Evolutionary conservation across 2,329 filamentous ascomycete species (phyloP), one percentile per base, ranked within the genome.

Genomic region (Calonectria multiphialidica): DNA sequence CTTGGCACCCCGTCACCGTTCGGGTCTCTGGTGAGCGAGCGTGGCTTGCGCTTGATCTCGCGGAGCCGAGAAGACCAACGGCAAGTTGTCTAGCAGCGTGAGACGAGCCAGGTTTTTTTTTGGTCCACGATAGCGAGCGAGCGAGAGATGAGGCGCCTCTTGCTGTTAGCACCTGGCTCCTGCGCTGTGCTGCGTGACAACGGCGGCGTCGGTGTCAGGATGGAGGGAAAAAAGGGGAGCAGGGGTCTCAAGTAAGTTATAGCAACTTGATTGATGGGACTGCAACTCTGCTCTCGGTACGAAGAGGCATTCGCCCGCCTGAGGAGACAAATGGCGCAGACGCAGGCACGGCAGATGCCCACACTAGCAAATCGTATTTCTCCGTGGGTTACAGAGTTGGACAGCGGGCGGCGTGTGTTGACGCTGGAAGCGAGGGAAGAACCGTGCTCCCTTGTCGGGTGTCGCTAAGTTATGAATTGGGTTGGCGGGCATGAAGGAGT

Each of bases 161-260:
- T 67, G 40, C 15, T 45, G n/a, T 61, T 30, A 25, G 40, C 30
- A 28, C 28, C 23, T 62, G 65, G 44, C 64, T 67, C 64, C 21
- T 49, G 53, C 42, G 50, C 30, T 28, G 65, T 25, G 47, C 57
- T 70, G 33, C 62, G 50, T 49, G 62, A 70, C 68, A 45, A 71
- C 62, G 68, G 63, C 53, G 50, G 68, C 50, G 68, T 66, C 44
- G 62, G 63, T 71, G 53, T 62, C 68, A 66, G 62, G 62, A 55
- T 66, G 18, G 37, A 13, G 47, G 44, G 37, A n/a, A 47, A 33
- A 37, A 35, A 55, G 44, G 59, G 33, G 66, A 44, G 33, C 57
- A 68, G 62, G 66, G 66, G 70, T 72, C 70, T 72, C 72, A 72
- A 70, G 67, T 72, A 44, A 44, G 42, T 44, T 44, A 68, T 72